Base-by-base conservation (phyloP, 2,329 filamentous ascomycete genomes). In the Gaeumannomyces tritici region DNA sequence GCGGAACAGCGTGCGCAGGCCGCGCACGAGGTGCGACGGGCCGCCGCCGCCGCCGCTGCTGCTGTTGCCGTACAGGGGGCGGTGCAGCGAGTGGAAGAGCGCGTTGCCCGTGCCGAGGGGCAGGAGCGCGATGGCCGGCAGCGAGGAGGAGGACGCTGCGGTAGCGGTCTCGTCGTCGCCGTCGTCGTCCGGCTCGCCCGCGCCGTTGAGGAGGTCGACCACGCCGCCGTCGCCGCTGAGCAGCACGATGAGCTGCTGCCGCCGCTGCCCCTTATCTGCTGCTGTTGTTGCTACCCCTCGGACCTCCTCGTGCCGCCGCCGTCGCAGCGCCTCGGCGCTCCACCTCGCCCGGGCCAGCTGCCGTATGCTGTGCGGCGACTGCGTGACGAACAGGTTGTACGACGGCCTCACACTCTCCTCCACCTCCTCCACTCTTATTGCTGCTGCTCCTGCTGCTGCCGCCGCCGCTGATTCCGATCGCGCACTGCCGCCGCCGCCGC, bases 161-260 rank as follows among this genome's bases (percentile, higher is more conserved):
- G 62, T 8, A 29, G 29, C 55, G 18, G 63, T 63, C 8, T 66
- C 66, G 1, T 62, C 54, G 1, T 64, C 61, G 29, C 70, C 66
- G 13, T 73, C 70, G 21, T 35, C 55, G 6, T 18, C 42, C 3
- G 24, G 29, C 59, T 58, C 58, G 55, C 59, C 29, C 29, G 73
- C 79, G 3, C 83, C 83, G 70, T 97, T 96, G 64, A 96, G 79
- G 1, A 95, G 78, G 68, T 98, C 93, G 24, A 92, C 83, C 2
- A 96, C 74, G 7, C 92, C 93, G 18, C 93, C 93, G 72, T 98
- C 93, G 8, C 93, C 93, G 59, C 89, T 93, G 6, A 97, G 80
- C 15, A 98, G 81, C 33, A 97, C 75, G 29, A 97, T 80, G 0
- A 87, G 86, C 70, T 87, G 83, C 15, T 66, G 66, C 55, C 56